Evolutionary conservation across 2,329 filamentous ascomycete genomes (phyloP).

Genomic region (Coniochaeta prunicola): DNA sequence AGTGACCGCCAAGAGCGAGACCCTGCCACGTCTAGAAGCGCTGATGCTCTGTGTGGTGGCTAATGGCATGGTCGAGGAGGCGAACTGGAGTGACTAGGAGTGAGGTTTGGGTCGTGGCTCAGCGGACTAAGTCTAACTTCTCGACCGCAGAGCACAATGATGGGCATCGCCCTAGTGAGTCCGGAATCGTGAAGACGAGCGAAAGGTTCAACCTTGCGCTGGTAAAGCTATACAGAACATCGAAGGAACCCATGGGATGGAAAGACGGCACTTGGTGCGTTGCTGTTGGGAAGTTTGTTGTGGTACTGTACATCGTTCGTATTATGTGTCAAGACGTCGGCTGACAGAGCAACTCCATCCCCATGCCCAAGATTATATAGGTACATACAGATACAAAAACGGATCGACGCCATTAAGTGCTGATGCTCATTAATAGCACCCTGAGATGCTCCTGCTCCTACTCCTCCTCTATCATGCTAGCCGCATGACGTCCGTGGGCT

Average conservation of each 20-base stretch:
- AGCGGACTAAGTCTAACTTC: too few species aligned
- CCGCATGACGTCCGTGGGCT: conserved; percentile 9
- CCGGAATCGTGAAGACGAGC: too few species aligned
- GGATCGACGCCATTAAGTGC: neutral
- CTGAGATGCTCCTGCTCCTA: neutral
- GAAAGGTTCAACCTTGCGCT: too few species aligned
- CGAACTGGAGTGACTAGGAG: neutral
- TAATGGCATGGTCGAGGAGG: neutral
- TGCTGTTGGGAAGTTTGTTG: too few species aligned
- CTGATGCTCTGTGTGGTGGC: neutral
- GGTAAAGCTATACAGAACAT: too few species aligned
- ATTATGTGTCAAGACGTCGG: neutral
- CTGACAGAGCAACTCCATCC: neutral
- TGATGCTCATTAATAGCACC: neutral
- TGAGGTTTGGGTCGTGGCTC: neutral
- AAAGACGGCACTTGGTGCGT: too few species aligned
- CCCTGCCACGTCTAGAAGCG: neutral
- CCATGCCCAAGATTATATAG: neutral
- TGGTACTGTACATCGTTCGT: neutral
- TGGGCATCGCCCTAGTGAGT: too few species aligned
- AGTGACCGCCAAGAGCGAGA: neutral
- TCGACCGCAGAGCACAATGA: too few species aligned
- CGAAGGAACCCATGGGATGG: too few species aligned
- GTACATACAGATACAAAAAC: neutral
- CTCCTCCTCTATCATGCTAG: conserved; percentile 7